Base-by-base conservation (phyloP, 208 protist species). In the Leishmania braziliensis region DNA sequence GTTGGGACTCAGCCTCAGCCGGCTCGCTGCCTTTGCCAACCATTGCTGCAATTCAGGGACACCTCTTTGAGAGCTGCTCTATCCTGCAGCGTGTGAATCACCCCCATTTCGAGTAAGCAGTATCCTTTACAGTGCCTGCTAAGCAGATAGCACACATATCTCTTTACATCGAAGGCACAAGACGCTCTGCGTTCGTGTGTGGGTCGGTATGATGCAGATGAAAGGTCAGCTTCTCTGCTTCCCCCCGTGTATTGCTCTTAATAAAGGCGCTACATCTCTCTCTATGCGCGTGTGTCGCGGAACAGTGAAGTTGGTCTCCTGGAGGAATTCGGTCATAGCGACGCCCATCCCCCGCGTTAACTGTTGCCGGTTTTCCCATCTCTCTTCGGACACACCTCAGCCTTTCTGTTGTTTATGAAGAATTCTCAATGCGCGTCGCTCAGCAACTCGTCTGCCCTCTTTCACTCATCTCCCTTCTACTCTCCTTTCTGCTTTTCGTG, bases 31-130 rank as follows among this genome's bases (percentile, higher is more conserved):
- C 82, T 2, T 58, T 85, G 77, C 82, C 79, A 0, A 71, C 36
- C 36, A 1, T 43, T 3, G 16, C 53, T 4, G 69, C 70, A 3
- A 58, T 87, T 43, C 62, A 80, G 60, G 62, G 71, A 6, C 54
- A 79, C 26, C 77, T 86, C 9, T 82, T 84, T 5, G 81, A 84
- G 58, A 70, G 68, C 70, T 54, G 81, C 50, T 58, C 69, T 0
- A 39, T 80, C 70, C 58, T 84, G 72, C 43, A 23, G 20, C 82
- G 14, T 0, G 72, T 80, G 29, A 26, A 58, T 1, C 46, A 33
- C 23, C 50, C 20, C 10, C 53, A 65, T 10, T 77, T 77, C 58
- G 74, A 65, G 53, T 77, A 77, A 73, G 9, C 20, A 9, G 46
- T 51, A 46, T 26, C 8, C 33, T 26, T 46, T 12, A 51, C 26